Percentiles rank a stretch among this genome's conserved stretches.
phyloP scores from a whole-genome alignment of 2,329 filamentous ascomycete species.

The Aspergillus niger region DNA sequence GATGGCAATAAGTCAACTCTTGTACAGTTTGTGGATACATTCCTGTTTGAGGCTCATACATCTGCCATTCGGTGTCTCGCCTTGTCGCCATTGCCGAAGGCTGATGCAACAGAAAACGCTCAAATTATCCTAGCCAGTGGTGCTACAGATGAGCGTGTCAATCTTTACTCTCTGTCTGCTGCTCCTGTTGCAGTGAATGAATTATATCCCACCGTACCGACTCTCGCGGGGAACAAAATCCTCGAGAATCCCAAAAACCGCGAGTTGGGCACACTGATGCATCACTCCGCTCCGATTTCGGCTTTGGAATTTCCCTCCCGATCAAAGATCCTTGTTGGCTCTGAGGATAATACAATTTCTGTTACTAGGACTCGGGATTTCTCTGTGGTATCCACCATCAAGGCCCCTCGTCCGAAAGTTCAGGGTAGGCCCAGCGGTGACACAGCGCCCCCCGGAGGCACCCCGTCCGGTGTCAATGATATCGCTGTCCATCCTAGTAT shows the following conservation, averaged over 20 bases:
- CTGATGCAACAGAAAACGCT: slow-evolving; percentile 56
- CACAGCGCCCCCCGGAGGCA: slow-evolving; percentile 77
- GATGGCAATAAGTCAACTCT: slow-evolving; percentile 32
- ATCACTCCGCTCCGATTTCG: slow-evolving; percentile 83
- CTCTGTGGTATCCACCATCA: slow-evolving; percentile 83
- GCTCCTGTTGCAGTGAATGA: slow-evolving; percentile 62
- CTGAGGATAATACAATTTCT: slow-evolving; percentile 88
- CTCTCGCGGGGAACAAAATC: slow-evolving; percentile 70
- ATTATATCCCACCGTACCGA: slow-evolving; percentile 62
- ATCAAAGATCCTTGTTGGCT: slow-evolving; percentile 81
- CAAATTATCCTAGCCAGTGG: slow-evolving; percentile 90
- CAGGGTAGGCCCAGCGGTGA: slow-evolving; percentile 83
- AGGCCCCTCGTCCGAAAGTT: slow-evolving; percentile 80
- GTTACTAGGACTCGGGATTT: slow-evolving; percentile 87
- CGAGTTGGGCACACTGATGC: slow-evolving; percentile 81
- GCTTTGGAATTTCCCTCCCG: slow-evolving; percentile 78
- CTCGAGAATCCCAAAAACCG: slow-evolving; percentile 84
- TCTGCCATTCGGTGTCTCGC: slow-evolving; percentile 89
- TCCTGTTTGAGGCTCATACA: slow-evolving; percentile 90
- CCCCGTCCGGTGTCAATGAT: slow-evolving; percentile 87
- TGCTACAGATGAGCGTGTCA: slow-evolving; percentile 90
- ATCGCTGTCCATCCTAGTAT: slow-evolving; percentile 95
- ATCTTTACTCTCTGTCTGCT: slow-evolving; percentile 85
- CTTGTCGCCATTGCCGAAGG: slow-evolving; percentile 72
- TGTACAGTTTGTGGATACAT: slow-evolving; percentile 81